Conservation (phyloP, 2,329 filamentous ascomycete genomes). For the Pyrenochaeta sp. region DNA sequence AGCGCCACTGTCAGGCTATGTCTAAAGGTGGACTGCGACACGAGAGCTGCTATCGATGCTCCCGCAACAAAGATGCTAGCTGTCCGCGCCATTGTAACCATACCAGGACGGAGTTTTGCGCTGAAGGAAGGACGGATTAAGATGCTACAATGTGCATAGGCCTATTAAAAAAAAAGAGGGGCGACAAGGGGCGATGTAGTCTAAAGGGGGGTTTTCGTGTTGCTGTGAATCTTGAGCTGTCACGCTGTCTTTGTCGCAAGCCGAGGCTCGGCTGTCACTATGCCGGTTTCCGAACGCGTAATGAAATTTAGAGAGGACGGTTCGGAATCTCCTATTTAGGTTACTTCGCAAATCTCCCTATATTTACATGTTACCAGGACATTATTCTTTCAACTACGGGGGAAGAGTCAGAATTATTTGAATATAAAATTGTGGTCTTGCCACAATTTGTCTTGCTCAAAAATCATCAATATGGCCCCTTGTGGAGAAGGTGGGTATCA, state of each 20-base stretch:
- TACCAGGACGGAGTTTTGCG: neutral
- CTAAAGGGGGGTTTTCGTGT: neutral
- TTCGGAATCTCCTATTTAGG: neutral
- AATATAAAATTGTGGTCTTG: neutral
- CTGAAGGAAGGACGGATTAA: neutral
- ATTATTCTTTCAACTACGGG: neutral
- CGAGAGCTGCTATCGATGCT: conserved; percentile 33
- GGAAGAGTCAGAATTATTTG: neutral
- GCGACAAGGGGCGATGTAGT: neutral
- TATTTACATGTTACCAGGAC: neutral
- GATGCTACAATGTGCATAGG: neutral
- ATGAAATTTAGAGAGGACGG: neutral
- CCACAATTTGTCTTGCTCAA: neutral
- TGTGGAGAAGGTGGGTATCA: conserved; percentile 10
- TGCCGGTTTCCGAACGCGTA: conserved; percentile 1
- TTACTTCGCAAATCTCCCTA: neutral
- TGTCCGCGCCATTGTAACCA: conserved; percentile 30
- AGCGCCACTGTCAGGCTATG: conserved; percentile 18
- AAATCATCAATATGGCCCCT: neutral
- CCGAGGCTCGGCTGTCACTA: conserved; percentile 14
- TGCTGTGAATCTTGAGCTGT: neutral
- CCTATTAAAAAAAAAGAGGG: neutral
- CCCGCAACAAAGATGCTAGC: conserved; percentile 29
- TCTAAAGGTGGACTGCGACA: conserved; percentile 31
- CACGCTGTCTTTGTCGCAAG: conserved; percentile 1